Conservation (phyloP, 768 basidiomycete genomes). For the Tricholoma sp. region DNA sequence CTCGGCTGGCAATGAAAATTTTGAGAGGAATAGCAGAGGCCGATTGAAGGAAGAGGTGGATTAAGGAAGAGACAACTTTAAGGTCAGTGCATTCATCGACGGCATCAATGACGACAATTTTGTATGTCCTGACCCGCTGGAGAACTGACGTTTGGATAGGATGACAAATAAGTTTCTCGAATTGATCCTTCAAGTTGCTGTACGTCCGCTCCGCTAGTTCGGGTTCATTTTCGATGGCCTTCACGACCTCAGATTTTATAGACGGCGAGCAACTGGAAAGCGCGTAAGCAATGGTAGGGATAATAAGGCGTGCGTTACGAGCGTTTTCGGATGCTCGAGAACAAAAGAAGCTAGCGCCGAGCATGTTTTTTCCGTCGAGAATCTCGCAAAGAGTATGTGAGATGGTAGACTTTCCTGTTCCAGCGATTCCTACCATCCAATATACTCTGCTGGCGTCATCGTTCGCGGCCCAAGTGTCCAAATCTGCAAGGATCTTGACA, state of each 20-base stretch:
- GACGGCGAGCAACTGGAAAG: not conserved
- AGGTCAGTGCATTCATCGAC: not conserved
- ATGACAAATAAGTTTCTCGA: no score
- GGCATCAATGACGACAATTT: not conserved
- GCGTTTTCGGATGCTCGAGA: not conserved
- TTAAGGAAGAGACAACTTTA: not conserved
- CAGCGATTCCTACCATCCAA: constrained; percentile 20
- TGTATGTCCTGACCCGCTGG: no score
- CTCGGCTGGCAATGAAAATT: not conserved
- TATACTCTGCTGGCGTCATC: no score
- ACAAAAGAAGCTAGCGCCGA: constrained; percentile 28
- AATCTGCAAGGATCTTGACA: no score
- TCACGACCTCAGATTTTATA: no score
- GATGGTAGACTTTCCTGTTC: constrained; percentile 22
- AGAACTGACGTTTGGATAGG: no score
- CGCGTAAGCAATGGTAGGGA: not conserved
- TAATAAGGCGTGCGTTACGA: not conserved
- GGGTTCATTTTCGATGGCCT: no score
- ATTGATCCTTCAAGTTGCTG: no score
- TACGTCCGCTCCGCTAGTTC: no score
- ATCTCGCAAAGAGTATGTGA: constrained; percentile 11
- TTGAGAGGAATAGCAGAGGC: not conserved
- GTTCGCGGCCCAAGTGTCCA: no score
- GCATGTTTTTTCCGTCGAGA: constrained; percentile 38
- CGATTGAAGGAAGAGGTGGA: no score